Evolutionary conservation across 257 asterid genomes (phyloP).

Genomic region (Phtheirospermum japonicum): DNA sequence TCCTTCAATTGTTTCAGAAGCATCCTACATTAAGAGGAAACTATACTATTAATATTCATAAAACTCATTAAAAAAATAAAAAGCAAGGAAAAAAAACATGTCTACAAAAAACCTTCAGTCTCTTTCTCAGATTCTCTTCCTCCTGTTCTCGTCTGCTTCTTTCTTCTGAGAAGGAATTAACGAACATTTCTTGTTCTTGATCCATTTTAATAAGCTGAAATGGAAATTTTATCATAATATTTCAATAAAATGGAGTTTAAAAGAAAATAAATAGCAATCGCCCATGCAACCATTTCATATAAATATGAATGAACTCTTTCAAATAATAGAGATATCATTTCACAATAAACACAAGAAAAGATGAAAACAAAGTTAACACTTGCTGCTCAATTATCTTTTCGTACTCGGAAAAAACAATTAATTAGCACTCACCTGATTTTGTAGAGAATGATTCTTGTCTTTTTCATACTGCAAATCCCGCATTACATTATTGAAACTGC

Average conservation of each 20-base stretch:
- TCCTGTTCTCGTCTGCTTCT: conserved; percentile 39
- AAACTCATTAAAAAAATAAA: not conserved
- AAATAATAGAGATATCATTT: no score
- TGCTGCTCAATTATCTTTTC: not conserved
- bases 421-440: conserved; percentile 35
- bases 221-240: not conserved
- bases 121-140: conserved; percentile 47
- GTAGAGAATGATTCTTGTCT: conserved; percentile 32
- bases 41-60: not conserved
- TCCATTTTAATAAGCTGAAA: conserved; percentile 41
- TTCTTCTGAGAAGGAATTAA: conserved; percentile 39
- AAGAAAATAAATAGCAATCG: not conserved
- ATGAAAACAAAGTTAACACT: not conserved
- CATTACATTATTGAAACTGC: conserved; percentile 38
- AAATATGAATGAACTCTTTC: no score
- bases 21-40: conserved; percentile 37
- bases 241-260: not conserved
- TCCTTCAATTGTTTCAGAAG: conserved; percentile 43
- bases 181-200: conserved; percentile 34
- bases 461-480: conserved; percentile 35
- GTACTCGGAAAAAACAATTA: not conserved
- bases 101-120: conserved; percentile 31
- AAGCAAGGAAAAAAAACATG: not conserved
- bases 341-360: no score
- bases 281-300: no score